Conservation (phyloP, 139 green algal genomes). For the Chlorella sp. region DNA sequence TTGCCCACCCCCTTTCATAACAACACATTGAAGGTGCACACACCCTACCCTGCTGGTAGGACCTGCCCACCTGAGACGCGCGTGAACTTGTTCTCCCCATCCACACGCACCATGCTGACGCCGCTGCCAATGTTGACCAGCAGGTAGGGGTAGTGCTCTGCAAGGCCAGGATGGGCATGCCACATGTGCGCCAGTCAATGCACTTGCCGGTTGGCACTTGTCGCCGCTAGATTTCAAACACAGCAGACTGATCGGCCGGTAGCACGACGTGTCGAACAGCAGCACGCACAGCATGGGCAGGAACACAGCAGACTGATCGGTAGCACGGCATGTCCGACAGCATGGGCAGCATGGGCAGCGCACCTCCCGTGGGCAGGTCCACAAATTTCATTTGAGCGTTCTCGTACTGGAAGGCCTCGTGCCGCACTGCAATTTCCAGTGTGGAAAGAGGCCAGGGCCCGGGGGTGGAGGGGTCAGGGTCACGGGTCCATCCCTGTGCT, state of each 20-base stretch:
- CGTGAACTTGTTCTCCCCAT: conserved; percentile 42
- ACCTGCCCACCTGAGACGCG: conserved; percentile 63
- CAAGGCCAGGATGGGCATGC: not conserved
- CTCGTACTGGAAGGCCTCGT: conserved; percentile 95
- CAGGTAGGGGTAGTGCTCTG: conserved; percentile 94
- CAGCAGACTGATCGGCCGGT: too few species aligned
- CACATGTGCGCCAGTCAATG: too few species aligned
- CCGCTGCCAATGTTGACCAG: conserved; percentile 98
- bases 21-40: not conserved
- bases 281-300: not conserved
- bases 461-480: too few species aligned
- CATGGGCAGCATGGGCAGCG: not conserved
- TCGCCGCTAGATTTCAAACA: too few species aligned
- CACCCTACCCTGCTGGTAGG: not conserved
- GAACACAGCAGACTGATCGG: not conserved
- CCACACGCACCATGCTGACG: conserved; percentile 94
- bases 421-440: conserved; percentile 67
- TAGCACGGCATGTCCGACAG: not conserved
- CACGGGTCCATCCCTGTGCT: too few species aligned
- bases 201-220: too few species aligned
- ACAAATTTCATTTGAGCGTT: conserved; percentile 68
- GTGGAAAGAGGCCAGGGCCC: not conserved
- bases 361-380: conserved; percentile 35
- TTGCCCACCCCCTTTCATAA: too few species aligned
- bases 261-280: not conserved